Base-by-base conservation (phyloP, 2,329 filamentous ascomycete species). In the Cephalotrichum gorgonifer region DNA sequence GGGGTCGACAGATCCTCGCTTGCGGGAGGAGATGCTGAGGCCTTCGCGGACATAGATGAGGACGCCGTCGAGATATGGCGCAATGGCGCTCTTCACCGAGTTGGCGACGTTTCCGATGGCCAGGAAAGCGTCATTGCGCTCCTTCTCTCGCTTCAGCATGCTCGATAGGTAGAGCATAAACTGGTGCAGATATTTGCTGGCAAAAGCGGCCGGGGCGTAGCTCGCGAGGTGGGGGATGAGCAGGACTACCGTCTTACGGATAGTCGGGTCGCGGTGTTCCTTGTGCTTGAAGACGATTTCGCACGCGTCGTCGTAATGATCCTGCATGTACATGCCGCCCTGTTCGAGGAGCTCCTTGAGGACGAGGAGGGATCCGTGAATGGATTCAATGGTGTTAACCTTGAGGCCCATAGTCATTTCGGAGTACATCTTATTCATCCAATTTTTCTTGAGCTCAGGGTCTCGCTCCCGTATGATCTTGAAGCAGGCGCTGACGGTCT, bases 251-350 rank as follows among this genome's bases (percentile, higher is more conserved):
- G 95, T 94, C 58, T 86, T 86, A 49, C 91, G 79, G 56, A 97
- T 93, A 31, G 89, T 85, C 4, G 81, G 72, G 57, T 98, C 94
- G 48, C 88, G 81, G 58, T 97, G 88, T 57, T 98, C 93, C 64
- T 95, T 95, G 64, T 95, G 87, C 53, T 86, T 85, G 55, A 91
- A 83, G 31, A 96, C 87, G 54, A 93, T 90, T 54, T 98, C 93
- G 63, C 91, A 97, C 11, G 88, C 85, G 57, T 95, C 88, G 51
- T 85, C 81, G 65, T 97, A 98, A 61, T 90, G 82, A 35, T 90
- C 87, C 59, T 95, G 89, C 93, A 98, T 97, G 66, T 95, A 98
- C 91, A 98, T 98, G 57, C 89, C 90, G 48, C 93, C 93, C 63
- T 95, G 91, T 54, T 93, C 81, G 17, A 98, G 79, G 44, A 98